Evolutionary conservation across 441 rosid species (phyloP), one percentile per base, ranked within the genome.

Genomic region (Brassica balearica): DNA sequence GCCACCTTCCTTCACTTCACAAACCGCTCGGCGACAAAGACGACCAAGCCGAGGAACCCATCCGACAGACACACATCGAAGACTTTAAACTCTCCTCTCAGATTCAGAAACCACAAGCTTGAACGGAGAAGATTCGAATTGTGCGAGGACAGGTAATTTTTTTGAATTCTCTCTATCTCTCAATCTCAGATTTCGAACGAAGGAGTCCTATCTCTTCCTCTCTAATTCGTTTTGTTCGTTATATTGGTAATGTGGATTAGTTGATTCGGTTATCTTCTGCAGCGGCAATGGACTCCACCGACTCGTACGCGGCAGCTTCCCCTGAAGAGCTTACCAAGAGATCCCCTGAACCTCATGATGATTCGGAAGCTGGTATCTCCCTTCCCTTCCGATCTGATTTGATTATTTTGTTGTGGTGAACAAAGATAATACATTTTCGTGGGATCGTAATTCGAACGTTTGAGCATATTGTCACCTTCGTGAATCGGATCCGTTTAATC

Each of bases 251-350:
- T 77, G 78, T 72, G 65, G 78, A 73, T 60, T 77, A 51, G 17
- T 55, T 41, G 41, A 38, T 78, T 59, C 34, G 15, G 6, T 12
- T 77, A 1, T 58, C 59, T 60, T 72, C 48, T 48, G 32, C 46
- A 48, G 73, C 55, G 41, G 65, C 72, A 83, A 95, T 95, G 99
- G 99, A 92, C 78, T 92, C 97, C 58, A 93, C 93, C 32, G 99
- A 95, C 82, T 89, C 95, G 62, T 93, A 96, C 61, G 93, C 89
- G 78, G 84, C 89, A 27, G 90, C 91, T 38, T 91, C 95, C 20
- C 93, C 99, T 25, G 99, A 91, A 87, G 88, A 83, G 56, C 86
- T 68, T 23, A 83, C 83, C 62, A 83, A 87, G 82, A 83, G 97
- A 86, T 88, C 98, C 77, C 88, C 89, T 19, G 91, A 91, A 48